Percentiles rank a stretch among this genome's conserved stretches.
These are phyloP conservation scores for Coprinopsis marcescibilis DNA, from an alignment of 768 basidiomycete species.

Conservation along the genomic window DNA sequence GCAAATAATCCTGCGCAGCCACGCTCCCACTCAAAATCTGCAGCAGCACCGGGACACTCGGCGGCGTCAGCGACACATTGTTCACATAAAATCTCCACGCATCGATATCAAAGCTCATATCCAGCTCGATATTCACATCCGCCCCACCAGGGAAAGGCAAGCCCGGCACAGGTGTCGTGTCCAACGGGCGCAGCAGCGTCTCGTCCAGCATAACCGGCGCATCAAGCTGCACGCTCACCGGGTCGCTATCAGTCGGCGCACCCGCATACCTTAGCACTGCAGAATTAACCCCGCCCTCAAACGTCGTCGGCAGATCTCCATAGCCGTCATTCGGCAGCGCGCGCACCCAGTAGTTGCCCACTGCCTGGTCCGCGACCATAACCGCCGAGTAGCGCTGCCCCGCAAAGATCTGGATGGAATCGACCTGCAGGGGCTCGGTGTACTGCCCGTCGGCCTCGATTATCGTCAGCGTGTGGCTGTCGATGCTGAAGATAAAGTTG, in stretches of 20 bases:
- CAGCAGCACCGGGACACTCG: conserved; percentile 39
- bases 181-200: conserved; percentile 19
- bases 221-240: conserved; percentile 11
- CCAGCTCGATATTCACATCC: conserved; percentile 19
- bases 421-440: conserved; percentile 25
- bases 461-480: conserved; percentile 34
- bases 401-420: conserved; percentile 29
- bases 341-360: conserved; percentile 41
- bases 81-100: conserved; percentile 14
- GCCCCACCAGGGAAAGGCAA: conserved; percentile 15
- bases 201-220: conserved; percentile 15
- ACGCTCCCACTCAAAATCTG: conserved; percentile 37
- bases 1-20: conserved; percentile 25
- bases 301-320: conserved; percentile 15
- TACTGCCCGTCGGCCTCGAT: background rate
- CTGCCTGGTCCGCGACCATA: conserved; percentile 33
- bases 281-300: conserved; percentile 30
- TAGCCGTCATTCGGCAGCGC: conserved; percentile 20
- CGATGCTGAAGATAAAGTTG: conserved; percentile 39
- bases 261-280: conserved; percentile 40
- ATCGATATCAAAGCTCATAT: conserved; percentile 11
- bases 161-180: conserved; percentile 18
- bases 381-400: conserved; percentile 34
- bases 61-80: conserved; percentile 14
- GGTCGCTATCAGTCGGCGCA: conserved; percentile 27